Evolutionary conservation across 257 asterid genomes (phyloP).

Genomic region (Solanum gandarillasii): DNA sequence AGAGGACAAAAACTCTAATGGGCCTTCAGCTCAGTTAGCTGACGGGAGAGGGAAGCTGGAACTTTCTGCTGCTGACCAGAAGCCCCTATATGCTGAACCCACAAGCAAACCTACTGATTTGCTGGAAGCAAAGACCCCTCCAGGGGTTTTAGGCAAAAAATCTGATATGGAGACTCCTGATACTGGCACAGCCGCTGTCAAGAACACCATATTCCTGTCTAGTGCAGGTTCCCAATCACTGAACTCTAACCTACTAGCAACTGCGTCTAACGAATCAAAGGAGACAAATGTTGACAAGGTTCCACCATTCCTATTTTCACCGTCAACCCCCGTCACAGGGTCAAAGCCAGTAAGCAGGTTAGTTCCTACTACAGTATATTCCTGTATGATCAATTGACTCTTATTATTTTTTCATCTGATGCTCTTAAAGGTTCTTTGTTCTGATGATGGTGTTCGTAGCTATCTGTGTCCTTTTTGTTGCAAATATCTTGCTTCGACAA

Average conservation of each 20-base stretch:
- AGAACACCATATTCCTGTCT: slow-evolving; percentile 6
- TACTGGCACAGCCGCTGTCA: slow-evolving; percentile 15
- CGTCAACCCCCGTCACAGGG: slow-evolving; percentile 9
- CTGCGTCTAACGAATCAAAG: slow-evolving; percentile 24
- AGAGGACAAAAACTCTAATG: slow-evolving; percentile 34
- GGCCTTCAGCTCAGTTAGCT: slow-evolving; percentile 17
- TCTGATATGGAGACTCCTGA: slow-evolving; percentile 13
- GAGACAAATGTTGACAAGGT: slow-evolving; percentile 16
- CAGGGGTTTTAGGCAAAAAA: slow-evolving; percentile 8
- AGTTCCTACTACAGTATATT: background rate
- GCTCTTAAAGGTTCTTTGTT: background rate
- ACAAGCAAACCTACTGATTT: slow-evolving; percentile 10
- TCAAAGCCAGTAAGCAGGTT: slow-evolving; percentile 15
- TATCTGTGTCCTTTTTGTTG: background rate
- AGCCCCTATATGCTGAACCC: background rate
- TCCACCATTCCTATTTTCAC: slow-evolving; percentile 23
- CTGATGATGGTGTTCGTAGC: background rate
- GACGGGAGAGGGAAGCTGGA: slow-evolving; percentile 19
- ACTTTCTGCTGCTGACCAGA: slow-evolving; percentile 6
- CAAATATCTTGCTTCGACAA: background rate
- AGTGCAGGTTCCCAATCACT: slow-evolving; percentile 7
- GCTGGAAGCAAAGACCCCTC: slow-evolving; percentile 17
- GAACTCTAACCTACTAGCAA: slow-evolving; percentile 11
- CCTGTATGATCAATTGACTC: background rate
- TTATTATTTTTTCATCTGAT: background rate